Conservation (phyloP, 164 flowering plant species). For the Nelumbo lutea region DNA sequence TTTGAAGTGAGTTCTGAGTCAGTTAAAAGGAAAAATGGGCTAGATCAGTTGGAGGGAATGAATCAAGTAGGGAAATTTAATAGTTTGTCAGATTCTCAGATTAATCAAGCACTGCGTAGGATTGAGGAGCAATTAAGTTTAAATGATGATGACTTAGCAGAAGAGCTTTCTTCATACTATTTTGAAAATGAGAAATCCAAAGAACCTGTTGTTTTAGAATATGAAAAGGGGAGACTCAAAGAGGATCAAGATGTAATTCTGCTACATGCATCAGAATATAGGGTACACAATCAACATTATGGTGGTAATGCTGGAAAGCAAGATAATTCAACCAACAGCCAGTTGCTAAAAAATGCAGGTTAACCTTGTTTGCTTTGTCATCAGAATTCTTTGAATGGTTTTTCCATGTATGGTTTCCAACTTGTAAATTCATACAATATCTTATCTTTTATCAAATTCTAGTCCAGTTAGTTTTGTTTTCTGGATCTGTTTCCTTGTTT, state of each 20-base stretch:
- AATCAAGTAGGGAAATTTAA: constrained; percentile 18
- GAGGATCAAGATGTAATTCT: constrained; percentile 4
- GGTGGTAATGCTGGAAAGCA: constrained; percentile 2
- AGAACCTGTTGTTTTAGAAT: constrained; percentile 19
- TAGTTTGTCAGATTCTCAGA: constrained; percentile 35
- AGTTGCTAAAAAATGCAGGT: constrained; percentile 13
- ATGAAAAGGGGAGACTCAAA: constrained; percentile 8
- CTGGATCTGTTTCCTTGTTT: too few species aligned
- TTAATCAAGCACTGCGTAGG: constrained; percentile 52
- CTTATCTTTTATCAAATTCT: not conserved
- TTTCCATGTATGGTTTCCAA: not conserved
- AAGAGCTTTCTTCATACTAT: constrained; percentile 27
- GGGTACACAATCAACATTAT: not conserved
- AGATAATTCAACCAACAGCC: not conserved
- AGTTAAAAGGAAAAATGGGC: constrained; percentile 23
- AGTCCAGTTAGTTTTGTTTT: not conserved
- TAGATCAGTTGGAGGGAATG: constrained; percentile 15
- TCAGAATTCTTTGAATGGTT: not conserved
- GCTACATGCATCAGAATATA: constrained; percentile 6
- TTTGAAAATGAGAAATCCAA: constrained; percentile 24
- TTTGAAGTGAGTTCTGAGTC: constrained; percentile 57
- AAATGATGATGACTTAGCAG: constrained; percentile 44
- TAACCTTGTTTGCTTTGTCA: not conserved
- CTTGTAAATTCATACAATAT: not conserved
- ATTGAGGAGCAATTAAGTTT: constrained; percentile 83